phyloP scores from a whole-genome alignment of 805 yeast species.

The Saccharomyces cerevisiae region DNA sequence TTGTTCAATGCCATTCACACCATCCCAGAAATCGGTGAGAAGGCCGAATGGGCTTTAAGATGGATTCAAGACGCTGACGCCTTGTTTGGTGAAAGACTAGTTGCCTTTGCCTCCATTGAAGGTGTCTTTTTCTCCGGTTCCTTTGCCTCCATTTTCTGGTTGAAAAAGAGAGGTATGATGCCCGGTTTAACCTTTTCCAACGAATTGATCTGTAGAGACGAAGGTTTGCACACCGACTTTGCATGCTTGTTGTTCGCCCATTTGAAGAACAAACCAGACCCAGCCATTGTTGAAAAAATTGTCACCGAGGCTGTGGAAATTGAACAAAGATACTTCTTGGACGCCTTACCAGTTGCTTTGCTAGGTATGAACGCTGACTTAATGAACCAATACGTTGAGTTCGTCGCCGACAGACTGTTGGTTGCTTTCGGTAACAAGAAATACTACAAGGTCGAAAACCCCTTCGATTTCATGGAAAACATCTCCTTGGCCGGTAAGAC shows the following conservation, averaged over 20 bases:
- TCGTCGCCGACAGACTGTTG: conserved; percentile 91
- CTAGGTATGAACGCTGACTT: conserved; percentile 90
- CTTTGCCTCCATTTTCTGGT: conserved; percentile 97
- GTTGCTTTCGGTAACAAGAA: conserved; percentile 87
- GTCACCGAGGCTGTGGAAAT: conserved; percentile 92
- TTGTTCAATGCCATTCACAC: conserved; percentile 93
- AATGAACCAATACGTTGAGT: conserved; percentile 97
- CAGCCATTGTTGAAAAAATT: conserved; percentile 69
- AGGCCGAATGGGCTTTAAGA: conserved; percentile 98
- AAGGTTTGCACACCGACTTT: conserved; percentile 97
- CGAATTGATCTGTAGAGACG: conserved; percentile 96
- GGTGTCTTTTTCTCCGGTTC: conserved; percentile 98
- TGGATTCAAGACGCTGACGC: conserved; percentile 90
- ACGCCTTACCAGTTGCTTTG: conserved; percentile 86
- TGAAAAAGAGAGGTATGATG: conserved; percentile 97
- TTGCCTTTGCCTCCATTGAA: conserved; percentile 98
- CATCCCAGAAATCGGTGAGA: conserved; percentile 91
- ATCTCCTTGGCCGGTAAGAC: conserved; percentile 97
- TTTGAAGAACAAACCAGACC: conserved; percentile 79
- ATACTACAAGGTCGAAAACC: conserved; percentile 79
- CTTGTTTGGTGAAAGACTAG: conserved; percentile 87
- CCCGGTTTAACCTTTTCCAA: conserved; percentile 97
- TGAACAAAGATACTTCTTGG: conserved; percentile 90
- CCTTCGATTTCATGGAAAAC: conserved; percentile 98
- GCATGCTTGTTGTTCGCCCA: conserved; percentile 94